Conservation (phyloP, 2,329 filamentous ascomycete genomes). For the Neospermospora avenae region DNA sequence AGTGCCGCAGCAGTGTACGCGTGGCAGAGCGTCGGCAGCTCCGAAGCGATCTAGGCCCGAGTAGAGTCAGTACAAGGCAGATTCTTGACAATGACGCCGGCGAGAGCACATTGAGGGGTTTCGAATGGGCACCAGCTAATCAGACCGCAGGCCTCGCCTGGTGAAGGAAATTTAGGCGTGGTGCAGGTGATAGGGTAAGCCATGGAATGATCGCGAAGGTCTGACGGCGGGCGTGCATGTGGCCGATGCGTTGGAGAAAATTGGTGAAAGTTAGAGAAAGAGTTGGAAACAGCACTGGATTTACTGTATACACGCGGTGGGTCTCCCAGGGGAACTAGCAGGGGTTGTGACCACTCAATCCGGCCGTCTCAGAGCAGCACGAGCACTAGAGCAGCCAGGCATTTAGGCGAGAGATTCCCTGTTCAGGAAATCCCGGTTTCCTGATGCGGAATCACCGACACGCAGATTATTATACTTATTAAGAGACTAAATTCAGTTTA, state of each 20-base stretch:
- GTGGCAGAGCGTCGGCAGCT: neutral
- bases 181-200: neutral
- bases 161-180: neutral
- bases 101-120: neutral
- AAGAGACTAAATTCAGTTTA: too few species aligned
- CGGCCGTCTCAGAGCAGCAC: neutral
- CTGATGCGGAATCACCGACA: too few species aligned
- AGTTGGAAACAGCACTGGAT: neutral
- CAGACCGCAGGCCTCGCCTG: neutral
- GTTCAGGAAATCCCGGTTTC: too few species aligned
- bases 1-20: neutral
- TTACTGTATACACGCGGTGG: neutral
- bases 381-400: constrained; percentile 2
- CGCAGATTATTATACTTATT: too few species aligned
- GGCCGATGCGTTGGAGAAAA: too few species aligned
- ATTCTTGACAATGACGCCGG: neutral
- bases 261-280: too few species aligned
- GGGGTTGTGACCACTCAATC: neutral
- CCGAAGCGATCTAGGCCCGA: neutral
- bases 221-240: too few species aligned
- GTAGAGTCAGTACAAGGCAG: neutral
- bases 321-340: neutral
- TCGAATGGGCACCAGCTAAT: neutral
- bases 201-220: neutral
- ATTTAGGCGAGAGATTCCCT: too few species aligned